These are phyloP conservation scores for Penstemon newberryi DNA, from an alignment of 257 asterid genomes.

Conservation along the genomic window DNA sequence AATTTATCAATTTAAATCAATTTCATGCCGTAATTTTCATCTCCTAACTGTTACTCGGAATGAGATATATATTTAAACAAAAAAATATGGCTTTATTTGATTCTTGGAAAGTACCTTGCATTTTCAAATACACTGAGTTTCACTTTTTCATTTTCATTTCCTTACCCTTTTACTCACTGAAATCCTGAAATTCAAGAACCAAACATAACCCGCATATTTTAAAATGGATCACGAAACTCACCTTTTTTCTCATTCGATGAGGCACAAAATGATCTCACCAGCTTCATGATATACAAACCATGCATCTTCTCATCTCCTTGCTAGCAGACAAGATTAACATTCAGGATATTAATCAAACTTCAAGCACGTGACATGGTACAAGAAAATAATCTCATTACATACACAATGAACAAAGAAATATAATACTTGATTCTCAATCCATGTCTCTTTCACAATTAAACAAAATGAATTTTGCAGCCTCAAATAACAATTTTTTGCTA, in stretches of 20 bases:
- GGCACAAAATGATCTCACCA: conserved; percentile 86
- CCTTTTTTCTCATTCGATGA: conserved; percentile 60
- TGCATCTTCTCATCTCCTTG: conserved; percentile 76
- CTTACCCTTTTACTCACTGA: too few relatives aligned
- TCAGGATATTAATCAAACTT: conserved; percentile 14
- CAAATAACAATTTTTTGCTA: not conserved
- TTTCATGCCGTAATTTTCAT: not conserved
- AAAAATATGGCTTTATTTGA: too few relatives aligned
- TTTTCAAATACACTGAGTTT: too few relatives aligned
- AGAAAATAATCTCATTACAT: not conserved
- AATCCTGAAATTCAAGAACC: too few relatives aligned
- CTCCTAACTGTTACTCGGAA: too few relatives aligned
- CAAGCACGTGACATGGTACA: conserved; percentile 1
- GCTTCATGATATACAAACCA: conserved; percentile 82
- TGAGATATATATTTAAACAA: too few relatives aligned
- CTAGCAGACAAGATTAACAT: conserved; percentile 43
- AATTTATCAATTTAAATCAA: too few relatives aligned
- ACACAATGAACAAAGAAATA: not conserved
- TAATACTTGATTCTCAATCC: conserved; percentile 1
- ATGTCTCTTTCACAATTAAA: conserved; percentile 3
- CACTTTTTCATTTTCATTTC: too few relatives aligned
- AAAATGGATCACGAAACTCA: conserved; percentile 26
- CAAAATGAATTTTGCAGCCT: conserved; percentile 17
- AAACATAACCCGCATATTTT: not conserved
- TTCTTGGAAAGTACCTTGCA: too few relatives aligned